Percentiles rank a stretch among this genome's conserved stretches.
Evolutionary conservation across 2,329 filamentous ascomycete genomes (phyloP).

Genomic region (Lasiodiplodia theobromae): DNA sequence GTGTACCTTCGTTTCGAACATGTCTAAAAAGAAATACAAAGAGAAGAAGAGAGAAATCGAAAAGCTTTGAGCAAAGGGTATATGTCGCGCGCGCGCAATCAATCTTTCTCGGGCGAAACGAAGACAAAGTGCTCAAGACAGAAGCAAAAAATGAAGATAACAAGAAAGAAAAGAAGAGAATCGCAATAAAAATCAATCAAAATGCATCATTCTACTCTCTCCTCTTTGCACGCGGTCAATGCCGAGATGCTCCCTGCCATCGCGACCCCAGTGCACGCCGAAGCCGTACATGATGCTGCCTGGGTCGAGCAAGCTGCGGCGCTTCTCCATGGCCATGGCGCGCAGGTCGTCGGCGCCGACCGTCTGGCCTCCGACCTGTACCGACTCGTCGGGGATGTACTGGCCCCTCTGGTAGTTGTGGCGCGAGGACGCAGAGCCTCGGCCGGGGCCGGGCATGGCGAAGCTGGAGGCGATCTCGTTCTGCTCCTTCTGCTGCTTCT

Average conservation of each 20-base stretch:
- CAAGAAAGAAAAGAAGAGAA: neutral
- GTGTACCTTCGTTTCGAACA: slow-evolving; percentile 16
- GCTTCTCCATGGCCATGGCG: slow-evolving; percentile 31
- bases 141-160: neutral
- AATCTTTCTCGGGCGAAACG: neutral
- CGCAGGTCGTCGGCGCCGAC: neutral
- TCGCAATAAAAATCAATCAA: slow-evolving; percentile 14
- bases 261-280: slow-evolving; percentile 63
- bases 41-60: neutral
- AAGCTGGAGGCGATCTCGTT: slow-evolving; percentile 20
- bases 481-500: slow-evolving; percentile 19
- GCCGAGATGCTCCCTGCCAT: slow-evolving; percentile 66
- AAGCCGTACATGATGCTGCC: slow-evolving; percentile 60
- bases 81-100: slow-evolving; percentile 11
- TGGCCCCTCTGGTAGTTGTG: neutral
- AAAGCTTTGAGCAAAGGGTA: slow-evolving; percentile 12
- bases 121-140: neutral
- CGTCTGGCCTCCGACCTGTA: neutral
- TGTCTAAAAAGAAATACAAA: slow-evolving; percentile 8
- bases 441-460: neutral
- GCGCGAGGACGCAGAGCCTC: neutral
- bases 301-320: slow-evolving; percentile 40
- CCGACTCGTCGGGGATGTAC: slow-evolving; percentile 3
- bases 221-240: slow-evolving; percentile 58
- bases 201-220: slow-evolving; percentile 36